Conservation (phyloP, 306 rosid species). For the Prunus persica region Prunus_persica_NCBIv2 NC_034010.1:27732501-27733000, state of each 20-base stretch:
- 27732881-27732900: slow-evolving; percentile 31
- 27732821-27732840: slow-evolving; percentile 25
- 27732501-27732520: neutral
- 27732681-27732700: slow-evolving; percentile 58
- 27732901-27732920: slow-evolving; percentile 32
- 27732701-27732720: slow-evolving; percentile 65
- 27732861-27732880: slow-evolving; percentile 24
- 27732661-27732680: neutral
- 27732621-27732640: neutral
- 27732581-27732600: neutral
- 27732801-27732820: slow-evolving; percentile 37
- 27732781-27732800: slow-evolving; percentile 71
- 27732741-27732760: slow-evolving; percentile 25
- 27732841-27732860: slow-evolving; percentile 15
- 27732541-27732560: neutral
- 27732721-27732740: slow-evolving; percentile 57
- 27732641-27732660: neutral
- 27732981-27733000: neutral
- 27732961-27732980: neutral
- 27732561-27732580: neutral
- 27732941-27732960: neutral
- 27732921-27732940: slow-evolving; percentile 50
- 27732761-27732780: slow-evolving; percentile 27
- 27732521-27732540: neutral
- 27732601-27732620: neutral